These are phyloP conservation scores for Edaphochlamys debaryana DNA, from an alignment of 139 green algal genomes.

Conservation along the genomic window DNA sequence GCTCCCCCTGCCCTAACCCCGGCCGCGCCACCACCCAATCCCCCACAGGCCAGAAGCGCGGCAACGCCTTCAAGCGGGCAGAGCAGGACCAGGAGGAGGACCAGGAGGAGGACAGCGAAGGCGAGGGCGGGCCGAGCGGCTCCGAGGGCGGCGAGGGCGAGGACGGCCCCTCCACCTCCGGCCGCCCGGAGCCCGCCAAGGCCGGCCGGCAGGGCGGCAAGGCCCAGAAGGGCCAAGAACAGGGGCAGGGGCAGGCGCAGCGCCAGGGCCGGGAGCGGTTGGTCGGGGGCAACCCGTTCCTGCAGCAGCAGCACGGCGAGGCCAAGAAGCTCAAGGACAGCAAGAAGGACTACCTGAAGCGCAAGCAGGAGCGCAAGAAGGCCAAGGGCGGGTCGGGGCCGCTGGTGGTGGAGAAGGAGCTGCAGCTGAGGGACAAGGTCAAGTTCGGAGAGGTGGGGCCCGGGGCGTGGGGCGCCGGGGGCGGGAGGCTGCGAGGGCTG, in stretches of 20 bases:
- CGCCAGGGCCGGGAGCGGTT: neutral
- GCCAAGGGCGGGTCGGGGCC: neutral
- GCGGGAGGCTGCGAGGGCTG: neutral
- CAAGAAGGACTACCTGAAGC: constrained; percentile 48
- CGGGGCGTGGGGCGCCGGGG: neutral
- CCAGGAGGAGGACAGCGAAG: neutral
- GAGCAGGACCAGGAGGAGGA: too few relatives aligned
- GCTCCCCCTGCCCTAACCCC: too few relatives aligned
- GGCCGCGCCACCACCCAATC: too few relatives aligned
- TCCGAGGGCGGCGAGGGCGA: neutral
- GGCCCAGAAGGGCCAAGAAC: neutral
- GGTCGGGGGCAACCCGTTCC: neutral
- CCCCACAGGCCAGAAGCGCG: neutral
- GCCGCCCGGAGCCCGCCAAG: neutral
- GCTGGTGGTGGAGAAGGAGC: constrained; percentile 41
- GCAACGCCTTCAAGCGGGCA: neutral
- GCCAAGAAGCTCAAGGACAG: constrained; percentile 16
- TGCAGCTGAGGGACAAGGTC: constrained; percentile 34
- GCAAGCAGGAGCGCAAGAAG: constrained; percentile 41
- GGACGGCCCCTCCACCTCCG: constrained; percentile 13
- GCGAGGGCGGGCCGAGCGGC: constrained; percentile 2
- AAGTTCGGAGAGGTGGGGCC: constrained; percentile 43
- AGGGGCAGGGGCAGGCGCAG: neutral
- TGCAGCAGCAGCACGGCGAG: neutral
- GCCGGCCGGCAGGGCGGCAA: neutral